phyloP scores from a whole-genome alignment of 1,139 yeast genomes.

The Nakaseomyces bracarensis region DNA sequence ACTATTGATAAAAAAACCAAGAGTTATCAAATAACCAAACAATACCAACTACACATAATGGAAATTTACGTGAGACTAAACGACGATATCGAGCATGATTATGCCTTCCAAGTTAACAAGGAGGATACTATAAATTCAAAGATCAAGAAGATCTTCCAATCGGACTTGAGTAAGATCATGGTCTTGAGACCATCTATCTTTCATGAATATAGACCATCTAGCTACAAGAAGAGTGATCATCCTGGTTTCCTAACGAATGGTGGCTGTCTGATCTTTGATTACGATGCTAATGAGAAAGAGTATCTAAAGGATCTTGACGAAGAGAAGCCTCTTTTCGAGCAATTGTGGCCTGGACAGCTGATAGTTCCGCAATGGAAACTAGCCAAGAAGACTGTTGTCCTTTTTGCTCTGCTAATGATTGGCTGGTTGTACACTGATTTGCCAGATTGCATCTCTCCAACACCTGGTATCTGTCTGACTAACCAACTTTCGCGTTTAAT shows the following conservation, averaged over 20 bases:
- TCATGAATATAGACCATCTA: conserved; percentile 54
- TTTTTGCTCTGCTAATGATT: conserved; percentile 41
- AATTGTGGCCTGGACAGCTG: conserved; percentile 85
- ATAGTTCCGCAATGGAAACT: conserved; percentile 72
- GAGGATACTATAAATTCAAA: conserved; percentile 47
- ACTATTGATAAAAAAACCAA: background rate
- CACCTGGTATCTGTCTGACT: conserved; percentile 85
- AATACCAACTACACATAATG: too few relatives aligned
- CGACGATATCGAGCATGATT: conserved; percentile 78
- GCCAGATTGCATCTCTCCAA: conserved; percentile 81
- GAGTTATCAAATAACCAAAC: background rate
- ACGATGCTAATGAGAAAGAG: conserved; percentile 43
- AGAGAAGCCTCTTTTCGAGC: conserved; percentile 45
- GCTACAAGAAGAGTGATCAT: conserved; percentile 56
- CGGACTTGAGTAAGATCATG: conserved; percentile 42
- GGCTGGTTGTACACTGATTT: conserved; percentile 87
- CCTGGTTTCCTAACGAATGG: conserved; percentile 84
- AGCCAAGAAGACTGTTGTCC: conserved; percentile 42
- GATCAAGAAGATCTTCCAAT: conserved; percentile 48
- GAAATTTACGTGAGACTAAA: conserved; percentile 82
- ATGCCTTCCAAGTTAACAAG: conserved; percentile 67
- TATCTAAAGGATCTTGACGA: conserved; percentile 40
- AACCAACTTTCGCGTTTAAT: conserved; percentile 44
- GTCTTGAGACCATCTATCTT: conserved; percentile 74
- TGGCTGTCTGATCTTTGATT: conserved; percentile 67